Base-by-base conservation (phyloP, 2,329 filamentous ascomycete species). In the Trichophyton benhamiae region DNA sequence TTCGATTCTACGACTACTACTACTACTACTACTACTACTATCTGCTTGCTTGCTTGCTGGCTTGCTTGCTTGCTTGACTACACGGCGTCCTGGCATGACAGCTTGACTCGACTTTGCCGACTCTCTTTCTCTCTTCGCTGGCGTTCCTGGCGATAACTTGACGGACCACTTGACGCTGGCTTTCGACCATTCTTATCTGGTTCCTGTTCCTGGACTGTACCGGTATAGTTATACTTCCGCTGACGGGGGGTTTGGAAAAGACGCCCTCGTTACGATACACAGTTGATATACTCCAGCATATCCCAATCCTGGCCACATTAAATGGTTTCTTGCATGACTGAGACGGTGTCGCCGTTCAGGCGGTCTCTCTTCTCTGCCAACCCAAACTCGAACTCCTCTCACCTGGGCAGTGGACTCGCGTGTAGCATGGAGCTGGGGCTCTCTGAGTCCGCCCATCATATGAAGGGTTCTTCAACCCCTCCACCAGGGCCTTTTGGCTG, bases 401-500 rank as follows among this genome's bases (percentile, higher is more conserved):
- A 48, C 20, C 15, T 53, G 22, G 22, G 49, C 25, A 17, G 22
- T 15, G 49, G 13, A 25, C 22, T 53, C 13, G 49, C 49, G 13
- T 53, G 49, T 33, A 53, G 49, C 49, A 75, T 75, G 71, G 69
- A 75, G 64, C 68, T 70, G 61, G 69, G 68, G 38, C 65, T 66
- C 44, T 64, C 70, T 36, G 67, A 74, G 63, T 61, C 69, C 61
- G 70, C 67, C 17, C 66, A 68, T 58, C 75, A 79, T 77, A 75
- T 80, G 80, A 75, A 78, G 36, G 62, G 59, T 20, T 59, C 79
- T 15, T 30, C 49, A 71, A 76, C 80, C 68, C 78, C 83, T 68
- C 75, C 78, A 61, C 78, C 81, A 65, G 75, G 82, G 70, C 82
- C 83, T 42, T 88, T 88, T 79, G 86, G 85, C 69, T 88, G 85